phyloP scores from a whole-genome alignment of 345 rosid genomes.

The Cardamine resedifolia region DNA sequence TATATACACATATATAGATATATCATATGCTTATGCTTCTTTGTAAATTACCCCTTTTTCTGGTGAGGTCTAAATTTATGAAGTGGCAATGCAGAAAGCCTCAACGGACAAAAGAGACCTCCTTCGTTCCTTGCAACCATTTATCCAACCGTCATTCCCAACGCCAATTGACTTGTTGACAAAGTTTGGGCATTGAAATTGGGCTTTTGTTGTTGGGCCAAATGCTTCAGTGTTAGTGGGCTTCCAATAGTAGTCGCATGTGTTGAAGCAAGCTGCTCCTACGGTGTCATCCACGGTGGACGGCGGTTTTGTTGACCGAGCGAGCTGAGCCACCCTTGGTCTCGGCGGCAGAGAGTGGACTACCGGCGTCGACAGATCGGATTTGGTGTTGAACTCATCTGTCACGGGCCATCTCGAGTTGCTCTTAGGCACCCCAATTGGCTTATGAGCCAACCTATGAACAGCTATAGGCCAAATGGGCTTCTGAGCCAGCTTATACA shows the following conservation, averaged over 20 bases:
- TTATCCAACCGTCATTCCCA: constrained; percentile 38
- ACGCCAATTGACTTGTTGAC: not conserved
- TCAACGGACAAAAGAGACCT: constrained; percentile 67
- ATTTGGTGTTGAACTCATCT: constrained; percentile 28
- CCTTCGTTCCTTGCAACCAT: constrained; percentile 71
- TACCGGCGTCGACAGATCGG: constrained; percentile 32
- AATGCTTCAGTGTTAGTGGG: constrained; percentile 30
- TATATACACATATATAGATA: constrained; percentile 25
- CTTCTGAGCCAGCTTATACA: constrained; percentile 55
- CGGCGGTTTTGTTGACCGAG: constrained; percentile 35
- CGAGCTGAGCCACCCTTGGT: constrained; percentile 46
- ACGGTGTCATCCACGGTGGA: constrained; percentile 30
- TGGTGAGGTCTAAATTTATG: constrained; percentile 30
- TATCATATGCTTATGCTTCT: constrained; percentile 32
- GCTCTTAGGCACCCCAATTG: constrained; percentile 45
- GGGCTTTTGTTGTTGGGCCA: constrained; percentile 22
- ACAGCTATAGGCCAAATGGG: constrained; percentile 43
- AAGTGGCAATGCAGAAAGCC: constrained; percentile 78
- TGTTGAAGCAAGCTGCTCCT: constrained; percentile 49
- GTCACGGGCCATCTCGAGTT: constrained; percentile 51
- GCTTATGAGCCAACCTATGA: constrained; percentile 64
- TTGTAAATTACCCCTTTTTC: not conserved
- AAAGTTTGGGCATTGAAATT: constrained; percentile 19
- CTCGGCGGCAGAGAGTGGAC: constrained; percentile 65
- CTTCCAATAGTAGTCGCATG: constrained; percentile 57